Base-by-base conservation (phyloP, 176 grass and related monocot species). In the Phoenix dactylifera region DNA sequence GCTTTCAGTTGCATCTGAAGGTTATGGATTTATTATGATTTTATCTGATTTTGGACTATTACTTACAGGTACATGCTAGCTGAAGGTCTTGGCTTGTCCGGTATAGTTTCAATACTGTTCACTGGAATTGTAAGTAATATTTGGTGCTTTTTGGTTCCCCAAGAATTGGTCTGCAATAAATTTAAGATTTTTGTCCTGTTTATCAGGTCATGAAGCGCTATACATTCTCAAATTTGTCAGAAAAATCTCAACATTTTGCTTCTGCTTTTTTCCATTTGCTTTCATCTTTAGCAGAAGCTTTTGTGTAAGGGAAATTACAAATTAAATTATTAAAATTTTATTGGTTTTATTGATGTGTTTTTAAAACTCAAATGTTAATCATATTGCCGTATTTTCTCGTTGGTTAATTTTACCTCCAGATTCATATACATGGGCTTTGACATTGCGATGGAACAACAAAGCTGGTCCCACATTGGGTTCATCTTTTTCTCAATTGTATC, bases 401-500 rank as follows among this genome's bases (percentile, higher is more conserved):
- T 1, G 35, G 24, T 10, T 58, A 64, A 64, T 76, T 58, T 71
- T 81, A 15, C 25, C 28, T 75, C 61, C 75, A 96, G 93, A 63
- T 98, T 98, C 78, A 98, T 98, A 80, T 98, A 98, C 65, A 98
- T 98, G 93, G 93, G 93, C 48, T 98, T 98, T 65, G 93, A 98
- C 80, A 98, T 98, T 86, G 93, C 82, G 52, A 92, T 98, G 84
- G 93, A 98, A 87, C 78, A 98, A 65, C 93, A 98, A 74, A 98
- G 93, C 74, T 98, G 87, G 93, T 91, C 92, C 58, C 93, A 98
- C 64, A 75, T 98, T 49, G 84, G 87, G 55, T 98, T 98, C 74
- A 98, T 92, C 74, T 88, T 98, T 79, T 98, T 97, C 82, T 97
- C 93, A 80, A 97, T 97, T 74, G 93, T 97, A 97, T 97, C 93